Evolutionary conservation across 495 filamentous ascomycete species (phyloP).

Genomic region (Neurospora tetrasperma): DNA sequence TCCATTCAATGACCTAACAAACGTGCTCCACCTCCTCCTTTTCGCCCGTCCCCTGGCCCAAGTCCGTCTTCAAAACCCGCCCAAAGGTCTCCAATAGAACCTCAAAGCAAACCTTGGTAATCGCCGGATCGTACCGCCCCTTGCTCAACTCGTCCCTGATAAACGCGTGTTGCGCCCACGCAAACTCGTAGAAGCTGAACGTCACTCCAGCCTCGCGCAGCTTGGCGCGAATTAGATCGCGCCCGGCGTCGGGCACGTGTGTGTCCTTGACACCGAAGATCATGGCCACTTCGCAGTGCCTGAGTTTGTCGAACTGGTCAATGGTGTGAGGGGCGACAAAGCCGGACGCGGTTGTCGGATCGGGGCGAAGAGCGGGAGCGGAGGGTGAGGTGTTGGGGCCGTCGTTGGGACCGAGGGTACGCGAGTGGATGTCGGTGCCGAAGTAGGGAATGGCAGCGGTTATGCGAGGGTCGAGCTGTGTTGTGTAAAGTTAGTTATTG

Average conservation of each 20-base stretch:
- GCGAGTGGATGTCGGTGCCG: conserved; percentile 79
- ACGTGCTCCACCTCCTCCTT: conserved; percentile 13
- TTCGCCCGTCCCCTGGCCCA: conserved; percentile 40
- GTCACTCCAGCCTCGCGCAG: conserved; percentile 63
- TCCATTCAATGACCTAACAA: conserved; percentile 1
- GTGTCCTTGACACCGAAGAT: conserved; percentile 89
- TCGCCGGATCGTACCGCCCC: conserved; percentile 81
- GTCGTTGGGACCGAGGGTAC: conserved; percentile 51
- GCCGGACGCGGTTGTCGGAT: background rate
- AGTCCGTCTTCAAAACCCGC: conserved; percentile 62
- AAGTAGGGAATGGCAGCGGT: conserved; percentile 79
- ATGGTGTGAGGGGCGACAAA: conserved; percentile 31
- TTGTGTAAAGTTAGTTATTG: background rate
- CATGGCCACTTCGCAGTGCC: conserved; percentile 65
- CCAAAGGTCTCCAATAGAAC: conserved; percentile 81
- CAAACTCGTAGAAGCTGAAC: conserved; percentile 81
- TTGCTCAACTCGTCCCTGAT: conserved; percentile 94
- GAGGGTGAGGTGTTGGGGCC: conserved; percentile 22
- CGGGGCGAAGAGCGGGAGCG: conserved; percentile 12
- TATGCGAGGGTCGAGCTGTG: conserved; percentile 58
- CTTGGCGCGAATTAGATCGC: conserved; percentile 78
- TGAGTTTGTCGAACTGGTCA: conserved; percentile 48
- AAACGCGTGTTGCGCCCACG: conserved; percentile 91
- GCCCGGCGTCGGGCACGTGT: conserved; percentile 76
- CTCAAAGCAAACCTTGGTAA: conserved; percentile 85